These are phyloP conservation scores for Didymellaceae sp. DNA, from an alignment of 2,329 filamentous ascomycete genomes.

Conservation along the genomic window DNA sequence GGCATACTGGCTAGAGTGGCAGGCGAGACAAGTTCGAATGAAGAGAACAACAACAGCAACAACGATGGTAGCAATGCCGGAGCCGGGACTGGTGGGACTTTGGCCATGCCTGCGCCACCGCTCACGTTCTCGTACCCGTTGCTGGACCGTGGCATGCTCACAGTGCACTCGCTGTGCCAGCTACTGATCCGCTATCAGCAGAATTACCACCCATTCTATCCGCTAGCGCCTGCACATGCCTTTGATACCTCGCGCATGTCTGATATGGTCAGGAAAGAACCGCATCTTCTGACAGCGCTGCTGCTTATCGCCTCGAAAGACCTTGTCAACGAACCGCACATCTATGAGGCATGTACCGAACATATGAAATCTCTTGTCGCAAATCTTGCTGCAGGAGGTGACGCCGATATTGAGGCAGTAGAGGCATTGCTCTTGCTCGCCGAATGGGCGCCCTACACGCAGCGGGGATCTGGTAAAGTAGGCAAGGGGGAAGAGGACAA, in stretches of 20 bases:
- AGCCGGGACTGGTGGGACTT: conserved; percentile 22
- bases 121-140: conserved; percentile 54
- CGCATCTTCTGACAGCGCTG: conserved; percentile 72
- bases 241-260: conserved; percentile 62
- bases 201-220: conserved; percentile 73
- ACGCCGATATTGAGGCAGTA: conserved; percentile 72
- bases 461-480: conserved; percentile 66
- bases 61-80: background rate
- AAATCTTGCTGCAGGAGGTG: conserved; percentile 68
- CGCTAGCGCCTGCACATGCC: conserved; percentile 67
- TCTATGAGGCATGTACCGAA: conserved; percentile 70
- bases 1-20: conserved; percentile 58
- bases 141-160: conserved; percentile 51
- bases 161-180: conserved; percentile 57
- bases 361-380: conserved; percentile 75
- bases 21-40: conserved; percentile 44
- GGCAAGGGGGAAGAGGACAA: conserved; percentile 76
- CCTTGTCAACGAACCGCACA: conserved; percentile 66
- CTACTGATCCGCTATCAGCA: conserved; percentile 66
- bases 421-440: conserved; percentile 73
- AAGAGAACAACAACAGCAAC: conserved; percentile 27
- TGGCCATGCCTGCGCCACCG: conserved; percentile 25
- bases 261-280: conserved; percentile 65
- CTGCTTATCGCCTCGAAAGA: conserved; percentile 76
- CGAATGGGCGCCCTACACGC: conserved; percentile 74